phyloP scores from a whole-genome alignment of 805 yeast genomes.

The Kodamaea neixiangensis region DNA sequence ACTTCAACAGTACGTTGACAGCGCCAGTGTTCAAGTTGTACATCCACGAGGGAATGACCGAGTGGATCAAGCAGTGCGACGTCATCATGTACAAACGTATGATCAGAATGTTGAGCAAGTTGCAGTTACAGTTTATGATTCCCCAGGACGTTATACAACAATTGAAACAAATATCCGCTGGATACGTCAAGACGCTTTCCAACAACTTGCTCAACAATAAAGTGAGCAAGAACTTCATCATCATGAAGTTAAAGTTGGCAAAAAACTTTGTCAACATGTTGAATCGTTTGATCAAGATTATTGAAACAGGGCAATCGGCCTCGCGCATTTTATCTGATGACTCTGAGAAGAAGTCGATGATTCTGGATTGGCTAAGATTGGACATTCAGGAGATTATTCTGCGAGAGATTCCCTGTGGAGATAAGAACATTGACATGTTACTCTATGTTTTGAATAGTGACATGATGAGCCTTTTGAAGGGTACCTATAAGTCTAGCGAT shows the following conservation, averaged over 20 bases:
- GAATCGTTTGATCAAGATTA: constrained; percentile 54
- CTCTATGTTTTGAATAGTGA: constrained; percentile 37
- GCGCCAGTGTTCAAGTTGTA: constrained; percentile 63
- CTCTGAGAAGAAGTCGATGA: constrained; percentile 51
- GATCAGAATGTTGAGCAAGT: constrained; percentile 60
- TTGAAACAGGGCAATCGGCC: constrained; percentile 54
- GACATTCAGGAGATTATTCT: constrained; percentile 46
- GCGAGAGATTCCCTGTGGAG: constrained; percentile 55
- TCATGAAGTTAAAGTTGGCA: constrained; percentile 56
- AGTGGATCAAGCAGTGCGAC: constrained; percentile 75
- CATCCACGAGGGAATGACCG: constrained; percentile 45
- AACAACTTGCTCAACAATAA: constrained; percentile 33
- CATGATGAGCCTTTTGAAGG: constrained; percentile 13
- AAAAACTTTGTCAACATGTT: constrained; percentile 54
- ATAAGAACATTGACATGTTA: constrained; percentile 30
- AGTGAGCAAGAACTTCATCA: constrained; percentile 52
- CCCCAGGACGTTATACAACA: constrained; percentile 57
- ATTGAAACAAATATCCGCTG: constrained; percentile 53
- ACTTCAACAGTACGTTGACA: constrained; percentile 58
- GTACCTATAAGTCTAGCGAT: constrained; percentile 6
- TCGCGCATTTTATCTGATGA: constrained; percentile 45
- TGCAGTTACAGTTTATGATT: constrained; percentile 54
- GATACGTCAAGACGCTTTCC: constrained; percentile 49
- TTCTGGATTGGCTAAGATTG: constrained; percentile 58
- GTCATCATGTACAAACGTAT: constrained; percentile 54